Evolutionary conservation across 371 early-diverging fungal genomes (phyloP), one percentile per base, ranked within the genome.

Genomic region (Mucor saturninus): DNA sequence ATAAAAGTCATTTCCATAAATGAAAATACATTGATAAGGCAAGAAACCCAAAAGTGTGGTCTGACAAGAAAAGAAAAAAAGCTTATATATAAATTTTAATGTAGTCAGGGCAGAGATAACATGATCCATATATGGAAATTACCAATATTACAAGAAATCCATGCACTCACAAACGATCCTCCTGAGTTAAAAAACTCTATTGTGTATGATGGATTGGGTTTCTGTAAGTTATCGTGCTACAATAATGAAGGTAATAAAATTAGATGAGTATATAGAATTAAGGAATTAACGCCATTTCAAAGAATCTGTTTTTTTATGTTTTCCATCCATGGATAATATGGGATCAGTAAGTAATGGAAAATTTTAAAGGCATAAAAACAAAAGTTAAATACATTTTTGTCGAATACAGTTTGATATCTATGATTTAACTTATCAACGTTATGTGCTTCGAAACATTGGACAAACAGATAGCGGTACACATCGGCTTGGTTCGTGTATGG

Each of bases 71-170:
- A 21, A 21, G 21, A 21, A 21, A 21, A 21, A 21, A 32, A 37
- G 46, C 28, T 55, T 37, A 62, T 50, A 43, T 49, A 65, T 46
- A 55, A 15, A 15, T 40, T 62, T 40, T 40, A 30, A 29, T 37
- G 40, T 61, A 83, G 84, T 57, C 81, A 83, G 42, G 81, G 84
- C 5, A 64, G 84, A 70, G 84, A 83, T 65, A 74, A 80, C 61
- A 57, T 42, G 42, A 73, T 83, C 28, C 68, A 81, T 62, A 58
- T 80, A 13, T 83, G 84, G 84, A 55, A 77, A 59, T 54, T 79
- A 5, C 31, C 50, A 2, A 45, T 38, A 5, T 40, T 63, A 14
- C 55, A 62, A 29, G 54, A 58, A 61, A n/a, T 46, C 48, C 6
- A n/a, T 26, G 26, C 48, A 14, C 28, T 9, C 21, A 21, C 42